Evolutionary conservation across 805 yeast genomes (phyloP).

Genomic region (Diddensiella transvaalensis): DNA sequence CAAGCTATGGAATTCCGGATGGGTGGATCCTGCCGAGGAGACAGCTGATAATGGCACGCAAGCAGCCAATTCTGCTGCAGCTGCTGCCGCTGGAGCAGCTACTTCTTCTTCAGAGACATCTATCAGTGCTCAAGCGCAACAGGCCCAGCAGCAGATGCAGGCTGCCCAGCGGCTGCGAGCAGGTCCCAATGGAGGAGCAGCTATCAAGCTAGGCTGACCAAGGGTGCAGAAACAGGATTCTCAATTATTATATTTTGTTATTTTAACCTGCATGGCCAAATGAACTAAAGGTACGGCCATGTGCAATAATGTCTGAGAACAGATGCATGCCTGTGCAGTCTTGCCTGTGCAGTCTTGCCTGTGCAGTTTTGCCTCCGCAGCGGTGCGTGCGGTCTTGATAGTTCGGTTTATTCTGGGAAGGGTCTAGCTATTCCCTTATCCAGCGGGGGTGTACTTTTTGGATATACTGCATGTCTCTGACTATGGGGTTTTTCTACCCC

Average conservation of each 20-base stretch:
- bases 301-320: too few species aligned
- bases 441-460: too few species aligned
- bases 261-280: too few species aligned
- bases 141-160: slow-evolving; percentile 20
- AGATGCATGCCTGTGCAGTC: too few species aligned
- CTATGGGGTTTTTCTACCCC: too few species aligned
- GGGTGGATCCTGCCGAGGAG: slow-evolving; percentile 19
- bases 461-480: too few species aligned
- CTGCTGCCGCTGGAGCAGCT: slow-evolving; percentile 5
- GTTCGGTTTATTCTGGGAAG: too few species aligned
- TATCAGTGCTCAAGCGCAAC: slow-evolving; percentile 21
- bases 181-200: slow-evolving; percentile 14
- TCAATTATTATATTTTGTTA: slow-evolving; percentile 2
- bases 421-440: too few species aligned
- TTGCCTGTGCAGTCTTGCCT: too few species aligned
- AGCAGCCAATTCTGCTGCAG: slow-evolving; percentile 1
- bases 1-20: slow-evolving; percentile 27
- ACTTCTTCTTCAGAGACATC: slow-evolving; percentile 6
- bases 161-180: slow-evolving; percentile 17
- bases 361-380: too few species aligned
- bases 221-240: slow-evolving; percentile 1
- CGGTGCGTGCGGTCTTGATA: too few species aligned
- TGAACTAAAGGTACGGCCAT: too few species aligned
- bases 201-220: slow-evolving; percentile 10
- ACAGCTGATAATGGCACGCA: not conserved